Base-by-base conservation (phyloP, 768 basidiomycete genomes). In the Termitomyces sp. region DNA sequence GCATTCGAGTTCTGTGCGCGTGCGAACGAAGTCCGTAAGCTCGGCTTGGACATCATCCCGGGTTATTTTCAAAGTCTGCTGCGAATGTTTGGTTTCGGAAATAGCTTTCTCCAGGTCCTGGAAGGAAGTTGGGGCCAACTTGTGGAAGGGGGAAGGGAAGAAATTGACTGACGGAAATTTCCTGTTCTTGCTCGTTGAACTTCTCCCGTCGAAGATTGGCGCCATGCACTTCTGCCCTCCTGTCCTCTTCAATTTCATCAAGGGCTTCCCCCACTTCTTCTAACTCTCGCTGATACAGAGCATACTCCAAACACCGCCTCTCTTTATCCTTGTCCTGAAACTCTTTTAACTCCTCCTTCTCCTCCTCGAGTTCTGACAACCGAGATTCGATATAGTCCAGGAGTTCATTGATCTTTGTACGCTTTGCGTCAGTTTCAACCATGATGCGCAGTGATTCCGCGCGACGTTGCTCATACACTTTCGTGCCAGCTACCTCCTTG, bases 401-500 rank as follows among this genome's bases (percentile, higher is more conserved):
- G 10, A 97, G 75, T 63, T 98, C 95, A 64, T 80, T 85, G 61
- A 99, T 97, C 72, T 98, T 98, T 14, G 82, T 77, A 9, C 94
- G 87, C 66, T 98, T 98, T 5, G 89, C 81, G 63, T 96, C 94
- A 49, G 97, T 98, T 69, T 98, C 96, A 30, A 92, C 84, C 92
- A 98, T 97, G 69, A 98, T 94, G 54, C 91, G 87, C n/a, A 95
- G 77, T 5, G 92, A 94, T 69, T 99, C 97, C 0, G 89, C 63
- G 16, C 96, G 84, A 48, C 95, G 86, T 67, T 96, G 90, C 73
- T 99, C 97, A 67, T 99, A 99, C 1, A 98, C 94, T 65, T 97
- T 94, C 0, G 97, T 99, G 3, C 97, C 97, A 0, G 96, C 97
- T 0, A 99, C 95, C 71, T 99, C 97, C 68, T 99, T 98, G 47